Conservation (phyloP, 306 rosid genomes). For the Vachellia pachyceras region DNA sequence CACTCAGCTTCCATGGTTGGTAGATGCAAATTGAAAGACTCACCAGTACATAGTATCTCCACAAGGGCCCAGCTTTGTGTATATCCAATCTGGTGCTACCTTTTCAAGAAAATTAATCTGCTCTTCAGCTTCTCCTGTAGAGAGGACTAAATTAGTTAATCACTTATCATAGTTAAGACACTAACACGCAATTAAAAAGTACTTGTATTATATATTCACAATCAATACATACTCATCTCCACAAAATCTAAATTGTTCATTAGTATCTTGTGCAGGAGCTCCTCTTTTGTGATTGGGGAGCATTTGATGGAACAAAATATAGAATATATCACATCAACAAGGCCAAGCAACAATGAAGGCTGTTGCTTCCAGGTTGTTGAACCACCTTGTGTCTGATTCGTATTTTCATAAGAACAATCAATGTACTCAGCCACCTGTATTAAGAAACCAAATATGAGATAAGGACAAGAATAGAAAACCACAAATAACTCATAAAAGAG, state of each 20-base stretch:
- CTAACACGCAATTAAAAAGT: conserved; percentile 23
- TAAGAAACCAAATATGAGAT: conserved; percentile 26
- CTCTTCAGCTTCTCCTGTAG: conserved; percentile 72
- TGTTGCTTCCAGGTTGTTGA: conserved; percentile 18
- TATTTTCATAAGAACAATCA: conserved; percentile 33
- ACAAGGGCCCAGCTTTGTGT: conserved; percentile 48
- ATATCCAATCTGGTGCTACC: conserved; percentile 67
- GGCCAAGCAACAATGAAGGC: conserved; percentile 47
- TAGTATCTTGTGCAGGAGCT: conserved; percentile 73
- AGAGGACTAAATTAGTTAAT: conserved; percentile 5
- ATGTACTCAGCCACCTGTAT: conserved; percentile 47
- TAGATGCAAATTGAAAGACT: conserved; percentile 20
- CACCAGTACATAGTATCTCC: conserved; percentile 67
- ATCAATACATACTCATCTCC: conserved; percentile 57
- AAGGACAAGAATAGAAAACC: not conserved
- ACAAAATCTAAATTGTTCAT: conserved; percentile 57
- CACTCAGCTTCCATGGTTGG: not conserved
- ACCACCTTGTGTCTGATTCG: conserved; percentile 35
- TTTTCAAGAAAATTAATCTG: conserved; percentile 57
- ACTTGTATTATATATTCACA: conserved; percentile 24
- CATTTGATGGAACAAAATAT: conserved; percentile 58
- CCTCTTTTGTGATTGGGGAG: conserved; percentile 68
- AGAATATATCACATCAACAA: conserved; percentile 59
- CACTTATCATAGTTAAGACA: conserved; percentile 2
- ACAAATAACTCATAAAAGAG: not conserved